A percentile compares a stretch with the other conserved stretches of the same genome.
Conservation (phyloP, 2,329 filamentous ascomycete species). For the Bipolaris gigantea region DNA sequence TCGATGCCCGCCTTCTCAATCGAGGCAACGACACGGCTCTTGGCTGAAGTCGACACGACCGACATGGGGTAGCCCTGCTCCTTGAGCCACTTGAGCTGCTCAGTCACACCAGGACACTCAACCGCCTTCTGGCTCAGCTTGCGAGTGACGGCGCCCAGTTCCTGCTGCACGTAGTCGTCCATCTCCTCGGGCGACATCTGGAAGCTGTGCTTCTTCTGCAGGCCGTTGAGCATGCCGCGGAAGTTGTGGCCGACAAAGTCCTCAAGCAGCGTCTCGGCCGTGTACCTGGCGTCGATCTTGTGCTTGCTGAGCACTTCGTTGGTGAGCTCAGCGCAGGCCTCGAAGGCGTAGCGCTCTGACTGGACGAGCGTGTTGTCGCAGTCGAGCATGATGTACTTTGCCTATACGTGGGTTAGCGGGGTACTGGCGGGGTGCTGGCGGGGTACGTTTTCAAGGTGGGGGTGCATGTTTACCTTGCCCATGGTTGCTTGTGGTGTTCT, state of each 20-base stretch:
- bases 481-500: conserved; percentile 28
- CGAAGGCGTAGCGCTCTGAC: conserved; percentile 87
- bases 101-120: conserved; percentile 70
- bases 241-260: conserved; percentile 96
- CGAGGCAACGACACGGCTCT: conserved; percentile 75
- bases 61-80: conserved; percentile 70
- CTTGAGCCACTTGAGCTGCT: conserved; percentile 67
- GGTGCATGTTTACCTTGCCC: conserved; percentile 31
- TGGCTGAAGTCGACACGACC: conserved; percentile 79
- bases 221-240: conserved; percentile 80
- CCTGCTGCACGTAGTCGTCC: conserved; percentile 71
- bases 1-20: conserved; percentile 78
- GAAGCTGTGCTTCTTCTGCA: conserved; percentile 77
- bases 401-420: conserved; percentile 34
- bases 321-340: conserved; percentile 85
- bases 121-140: conserved; percentile 70
- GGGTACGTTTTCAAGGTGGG: conserved; percentile 13
- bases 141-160: conserved; percentile 81
- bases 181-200: conserved; percentile 68
- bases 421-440: conserved; percentile 20
- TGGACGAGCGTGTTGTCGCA: conserved; percentile 90
- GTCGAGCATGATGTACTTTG: conserved; percentile 57
- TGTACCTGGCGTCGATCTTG: conserved; percentile 69
- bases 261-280: conserved; percentile 73
- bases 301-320: conserved; percentile 78